phyloP scores from a whole-genome alignment of 2,329 filamentous ascomycete genomes.

The Colletotrichum plurivorum region DNA sequence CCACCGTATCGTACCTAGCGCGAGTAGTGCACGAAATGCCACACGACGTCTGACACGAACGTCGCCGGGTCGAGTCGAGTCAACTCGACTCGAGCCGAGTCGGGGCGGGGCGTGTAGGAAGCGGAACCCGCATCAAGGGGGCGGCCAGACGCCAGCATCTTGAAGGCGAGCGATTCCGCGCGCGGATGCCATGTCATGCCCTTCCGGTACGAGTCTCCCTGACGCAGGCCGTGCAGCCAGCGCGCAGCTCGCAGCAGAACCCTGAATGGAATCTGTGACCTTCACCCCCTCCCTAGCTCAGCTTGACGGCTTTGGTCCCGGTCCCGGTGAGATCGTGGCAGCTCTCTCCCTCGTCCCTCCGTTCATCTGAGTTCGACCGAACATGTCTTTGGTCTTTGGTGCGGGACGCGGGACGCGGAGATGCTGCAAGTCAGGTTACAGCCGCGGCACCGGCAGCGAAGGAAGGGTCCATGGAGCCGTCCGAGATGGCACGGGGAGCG shows the following conservation, averaged over 20 bases:
- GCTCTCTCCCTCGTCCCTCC: neutral
- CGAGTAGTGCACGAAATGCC: neutral
- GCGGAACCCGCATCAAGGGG: neutral
- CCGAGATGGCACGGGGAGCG: constrained; percentile 4
- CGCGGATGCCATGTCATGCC: too few relatives aligned
- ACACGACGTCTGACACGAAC: constrained; percentile 16
- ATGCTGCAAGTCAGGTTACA: constrained; percentile 36
- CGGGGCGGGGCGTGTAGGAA: neutral
- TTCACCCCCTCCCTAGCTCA: too few relatives aligned
- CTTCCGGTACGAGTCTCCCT: too few relatives aligned
- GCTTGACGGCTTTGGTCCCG: too few relatives aligned
- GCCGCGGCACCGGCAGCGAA: constrained; percentile 31
- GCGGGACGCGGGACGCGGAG: constrained; percentile 25
- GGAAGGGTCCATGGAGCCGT: constrained; percentile 11
- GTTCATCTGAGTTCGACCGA: too few relatives aligned
- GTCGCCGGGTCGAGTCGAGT: neutral
- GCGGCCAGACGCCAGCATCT: neutral
- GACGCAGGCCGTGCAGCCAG: too few relatives aligned
- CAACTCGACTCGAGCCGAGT: too few relatives aligned
- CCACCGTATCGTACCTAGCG: neutral
- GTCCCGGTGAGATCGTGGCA: neutral
- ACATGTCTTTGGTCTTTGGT: too few relatives aligned
- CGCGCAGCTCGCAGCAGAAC: too few relatives aligned
- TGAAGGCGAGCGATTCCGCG: too few relatives aligned
- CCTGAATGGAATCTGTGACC: too few relatives aligned